Evolutionary conservation across 2,329 filamentous ascomycete genomes (phyloP), one percentile per base, ranked within the genome.

Genomic region (Fusarium haematococcum): DNA sequence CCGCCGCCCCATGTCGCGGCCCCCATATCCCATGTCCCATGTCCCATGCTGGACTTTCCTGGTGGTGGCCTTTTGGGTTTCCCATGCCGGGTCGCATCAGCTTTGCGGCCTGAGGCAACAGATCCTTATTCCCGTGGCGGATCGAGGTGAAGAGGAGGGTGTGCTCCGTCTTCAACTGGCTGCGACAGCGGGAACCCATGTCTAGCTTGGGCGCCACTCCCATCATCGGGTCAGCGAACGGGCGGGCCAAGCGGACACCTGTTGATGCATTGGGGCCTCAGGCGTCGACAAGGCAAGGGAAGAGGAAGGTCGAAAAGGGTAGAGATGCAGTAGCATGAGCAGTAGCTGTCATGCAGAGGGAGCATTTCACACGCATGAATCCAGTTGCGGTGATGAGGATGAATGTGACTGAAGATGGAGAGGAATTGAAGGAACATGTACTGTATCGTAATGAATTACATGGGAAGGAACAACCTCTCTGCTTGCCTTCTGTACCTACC

Each of bases 161-260:
- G 56, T 27, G 30, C 57, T 69, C 60, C 59, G 63, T 67, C 67
- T 58, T 69, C 62, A 57, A 79, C 75, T 79, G 76, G 77, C 57
- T 77, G 71, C 59, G 43, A 65, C 57, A 70, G 62, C 63, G 62
- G 69, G 37, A 62, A 54, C 61, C 76, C 76, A 74, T 79, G 77
- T 71, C 67, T 75, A 73, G 73, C 52, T 60, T 57, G 41, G 48
- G 65, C 76, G 77, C 77, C 77, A 79, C 77, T 76, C 77, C 77
- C 77, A 79, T 79, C 77, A 79, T 79, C 56, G 68, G 69, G 70
- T 70, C 75, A 75, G 68, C 68, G 73, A 77, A 79, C 73, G 58
- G 71, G 77, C 67, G 76, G 77, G 72, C 54, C 71, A 67, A 76
- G 71, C 61, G 69, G 70, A 72, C 64, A 43, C 48, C 23, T 33